Percentiles rank a stretch among this genome's conserved stretches.
These are phyloP conservation scores for Salix udensis DNA, from an alignment of 345 rosid genomes.

Conservation along the genomic window DNA sequence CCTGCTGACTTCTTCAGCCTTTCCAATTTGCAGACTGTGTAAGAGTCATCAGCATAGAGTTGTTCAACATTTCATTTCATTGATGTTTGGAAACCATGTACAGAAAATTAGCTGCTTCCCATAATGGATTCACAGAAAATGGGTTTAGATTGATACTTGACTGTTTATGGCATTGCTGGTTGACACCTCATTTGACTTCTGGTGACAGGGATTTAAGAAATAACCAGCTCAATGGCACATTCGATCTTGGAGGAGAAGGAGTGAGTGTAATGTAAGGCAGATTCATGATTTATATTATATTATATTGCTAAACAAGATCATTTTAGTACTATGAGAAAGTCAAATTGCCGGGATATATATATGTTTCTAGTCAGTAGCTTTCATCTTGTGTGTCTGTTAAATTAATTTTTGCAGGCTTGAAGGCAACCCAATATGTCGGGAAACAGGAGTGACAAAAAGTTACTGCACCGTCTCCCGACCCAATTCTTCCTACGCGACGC, in stretches of 20 bases:
- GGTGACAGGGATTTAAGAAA: constrained; percentile 42
- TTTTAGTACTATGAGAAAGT: background rate
- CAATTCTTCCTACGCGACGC: constrained; percentile 37
- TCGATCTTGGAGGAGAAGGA: background rate
- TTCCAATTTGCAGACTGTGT: constrained; percentile 62
- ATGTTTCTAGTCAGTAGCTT: background rate
- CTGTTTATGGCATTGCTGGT: background rate
- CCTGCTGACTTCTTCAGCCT: constrained; percentile 57
- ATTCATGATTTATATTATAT: background rate
- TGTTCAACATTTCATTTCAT: background rate
- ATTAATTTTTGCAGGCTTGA: constrained; percentile 52
- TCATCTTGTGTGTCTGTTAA: background rate
- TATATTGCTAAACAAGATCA: background rate
- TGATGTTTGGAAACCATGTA: background rate
- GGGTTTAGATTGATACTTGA: background rate
- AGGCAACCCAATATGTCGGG: constrained; percentile 57
- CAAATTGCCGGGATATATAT: background rate
- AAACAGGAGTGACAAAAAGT: constrained; percentile 20
- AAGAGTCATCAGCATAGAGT: constrained; percentile 22
- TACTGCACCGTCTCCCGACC: constrained; percentile 42
- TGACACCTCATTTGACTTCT: background rate
- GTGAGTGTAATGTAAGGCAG: constrained; percentile 50
- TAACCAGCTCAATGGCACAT: constrained; percentile 43
- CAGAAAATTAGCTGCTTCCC: background rate
- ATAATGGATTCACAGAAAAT: background rate